Evolutionary conservation across 306 rosid species (phyloP).

Genomic region (Sophora flavescens): DNA sequence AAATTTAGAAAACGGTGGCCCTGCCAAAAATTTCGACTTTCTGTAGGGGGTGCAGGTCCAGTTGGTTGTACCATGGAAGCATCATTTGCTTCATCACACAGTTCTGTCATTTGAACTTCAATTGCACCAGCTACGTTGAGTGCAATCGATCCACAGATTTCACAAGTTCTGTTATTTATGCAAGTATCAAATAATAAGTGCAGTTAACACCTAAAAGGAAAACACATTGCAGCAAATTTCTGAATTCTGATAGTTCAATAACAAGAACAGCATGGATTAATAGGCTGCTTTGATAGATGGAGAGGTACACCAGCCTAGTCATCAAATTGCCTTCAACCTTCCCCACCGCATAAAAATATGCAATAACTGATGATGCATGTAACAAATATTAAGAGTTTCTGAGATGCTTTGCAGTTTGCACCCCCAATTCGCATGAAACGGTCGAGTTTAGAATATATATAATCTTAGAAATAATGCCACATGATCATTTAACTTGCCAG

Average conservation of each 20-base stretch:
- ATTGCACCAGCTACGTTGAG: conserved; percentile 68
- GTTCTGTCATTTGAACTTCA: conserved; percentile 73
- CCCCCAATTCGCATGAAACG: conserved; percentile 13
- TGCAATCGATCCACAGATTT: conserved; percentile 87
- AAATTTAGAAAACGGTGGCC: conserved; percentile 88
- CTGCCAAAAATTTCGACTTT: conserved; percentile 79
- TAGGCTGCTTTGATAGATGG: conserved; percentile 5
- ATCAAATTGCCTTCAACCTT: background rate
- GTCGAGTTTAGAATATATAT: conserved; percentile 12
- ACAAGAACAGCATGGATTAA: conserved; percentile 12
- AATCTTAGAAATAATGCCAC: background rate
- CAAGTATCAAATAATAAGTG: conserved; percentile 32
- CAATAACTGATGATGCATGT: background rate
- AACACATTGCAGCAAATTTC: background rate
- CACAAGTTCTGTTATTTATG: conserved; percentile 74
- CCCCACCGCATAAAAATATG: background rate
- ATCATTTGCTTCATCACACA: conserved; percentile 68
- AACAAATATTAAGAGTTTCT: conserved; percentile 4
- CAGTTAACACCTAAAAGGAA: background rate
- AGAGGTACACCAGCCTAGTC: background rate
- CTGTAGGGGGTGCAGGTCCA: conserved; percentile 52
- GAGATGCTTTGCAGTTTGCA: conserved; percentile 23
- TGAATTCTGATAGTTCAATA: conserved; percentile 13
- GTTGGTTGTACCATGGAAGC: conserved; percentile 50
- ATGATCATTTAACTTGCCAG: background rate